Evolutionary conservation across 2,329 filamentous ascomycete species (phyloP).

Genomic region (Dothideomycetes sp.): DNA sequence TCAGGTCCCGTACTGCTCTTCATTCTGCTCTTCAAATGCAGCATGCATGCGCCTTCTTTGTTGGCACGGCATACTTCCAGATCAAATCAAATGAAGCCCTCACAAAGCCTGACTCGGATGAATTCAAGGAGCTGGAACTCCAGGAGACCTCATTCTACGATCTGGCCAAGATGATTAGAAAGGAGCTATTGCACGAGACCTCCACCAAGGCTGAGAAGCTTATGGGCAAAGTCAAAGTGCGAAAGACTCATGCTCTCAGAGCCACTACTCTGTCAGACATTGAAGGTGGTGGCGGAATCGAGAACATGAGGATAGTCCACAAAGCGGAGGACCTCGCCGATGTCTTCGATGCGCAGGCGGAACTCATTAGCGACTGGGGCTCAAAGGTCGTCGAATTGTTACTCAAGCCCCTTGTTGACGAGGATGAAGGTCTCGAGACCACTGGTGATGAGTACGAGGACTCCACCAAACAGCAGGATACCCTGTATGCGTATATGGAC

Average conservation of each 20-base stretch:
- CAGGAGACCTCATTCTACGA: conserved; percentile 67
- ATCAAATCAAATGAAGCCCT: conserved; percentile 60
- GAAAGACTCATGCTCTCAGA: conserved; percentile 42
- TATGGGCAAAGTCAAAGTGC: conserved; percentile 49
- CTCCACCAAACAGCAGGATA: conserved; percentile 78
- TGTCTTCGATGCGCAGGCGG: conserved; percentile 61
- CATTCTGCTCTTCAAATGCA: conserved; percentile 66
- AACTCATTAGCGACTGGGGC: conserved; percentile 63
- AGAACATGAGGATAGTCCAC: conserved; percentile 56
- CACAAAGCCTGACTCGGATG: conserved; percentile 55
- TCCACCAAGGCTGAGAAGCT: conserved; percentile 48
- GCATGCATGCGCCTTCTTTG: conserved; percentile 76
- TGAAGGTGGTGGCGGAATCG: conserved; percentile 49
- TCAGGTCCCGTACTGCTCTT: conserved; percentile 46
- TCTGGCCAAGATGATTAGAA: conserved; percentile 62
- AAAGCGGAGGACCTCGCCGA: conserved; percentile 54
- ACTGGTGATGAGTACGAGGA: conserved; percentile 86
- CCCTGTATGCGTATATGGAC: conserved; percentile 78
- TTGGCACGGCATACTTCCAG: conserved; percentile 72
- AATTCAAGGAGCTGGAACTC: conserved; percentile 55
- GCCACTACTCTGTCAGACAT: conserved; percentile 42
- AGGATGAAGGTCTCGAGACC: conserved; percentile 59
- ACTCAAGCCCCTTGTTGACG: conserved; percentile 66
- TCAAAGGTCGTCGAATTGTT: conserved; percentile 61
- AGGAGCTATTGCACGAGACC: conserved; percentile 59